A percentile compares a stretch with the other conserved stretches of the same genome.
phyloP scores from a whole-genome alignment of 1,284 basidiomycete genomes.

The Ustilago cynodontis region DNA sequence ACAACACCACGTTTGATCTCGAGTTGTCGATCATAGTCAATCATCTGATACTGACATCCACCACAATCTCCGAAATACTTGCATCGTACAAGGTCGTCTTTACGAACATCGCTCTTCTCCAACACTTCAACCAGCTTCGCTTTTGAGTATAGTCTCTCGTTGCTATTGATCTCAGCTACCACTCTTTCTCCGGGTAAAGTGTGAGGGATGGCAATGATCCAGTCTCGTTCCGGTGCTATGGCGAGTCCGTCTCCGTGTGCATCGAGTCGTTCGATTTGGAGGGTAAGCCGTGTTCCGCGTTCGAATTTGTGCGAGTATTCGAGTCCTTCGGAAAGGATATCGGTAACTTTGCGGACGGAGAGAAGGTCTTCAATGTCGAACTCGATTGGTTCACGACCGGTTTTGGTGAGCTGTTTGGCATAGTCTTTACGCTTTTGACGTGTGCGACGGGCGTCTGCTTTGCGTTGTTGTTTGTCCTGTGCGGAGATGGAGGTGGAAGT shows the following conservation, averaged over 20 bases:
- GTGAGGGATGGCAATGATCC: constrained; percentile 64
- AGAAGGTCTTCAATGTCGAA: constrained; percentile 65
- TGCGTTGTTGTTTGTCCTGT: constrained; percentile 41
- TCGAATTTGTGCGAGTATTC: constrained; percentile 58
- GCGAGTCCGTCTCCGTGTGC: constrained; percentile 68
- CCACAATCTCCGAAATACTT: constrained; percentile 67
- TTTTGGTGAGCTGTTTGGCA: constrained; percentile 58
- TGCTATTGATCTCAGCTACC: constrained; percentile 47
- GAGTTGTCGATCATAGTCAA: constrained; percentile 88
- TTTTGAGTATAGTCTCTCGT: constrained; percentile 62
- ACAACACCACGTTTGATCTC: constrained; percentile 87
- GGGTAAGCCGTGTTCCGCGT: constrained; percentile 51
- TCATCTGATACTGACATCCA: constrained; percentile 71
- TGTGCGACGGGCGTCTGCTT: constrained; percentile 49
- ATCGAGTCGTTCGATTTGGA: constrained; percentile 61
- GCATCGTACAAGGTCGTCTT: constrained; percentile 60
- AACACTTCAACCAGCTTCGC: constrained; percentile 55
- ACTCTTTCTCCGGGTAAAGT: constrained; percentile 63
- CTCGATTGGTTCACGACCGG: constrained; percentile 65
- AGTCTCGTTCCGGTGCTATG: constrained; percentile 52
- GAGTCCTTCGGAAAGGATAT: constrained; percentile 50
- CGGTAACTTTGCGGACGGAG: constrained; percentile 51
- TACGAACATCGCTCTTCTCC: constrained; percentile 29
- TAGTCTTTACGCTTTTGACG: constrained; percentile 63
- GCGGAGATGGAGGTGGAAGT: constrained; percentile 24